These are phyloP conservation scores for Aspergillus felis DNA, from an alignment of 2,329 filamentous ascomycete species.

Conservation along the genomic window DNA sequence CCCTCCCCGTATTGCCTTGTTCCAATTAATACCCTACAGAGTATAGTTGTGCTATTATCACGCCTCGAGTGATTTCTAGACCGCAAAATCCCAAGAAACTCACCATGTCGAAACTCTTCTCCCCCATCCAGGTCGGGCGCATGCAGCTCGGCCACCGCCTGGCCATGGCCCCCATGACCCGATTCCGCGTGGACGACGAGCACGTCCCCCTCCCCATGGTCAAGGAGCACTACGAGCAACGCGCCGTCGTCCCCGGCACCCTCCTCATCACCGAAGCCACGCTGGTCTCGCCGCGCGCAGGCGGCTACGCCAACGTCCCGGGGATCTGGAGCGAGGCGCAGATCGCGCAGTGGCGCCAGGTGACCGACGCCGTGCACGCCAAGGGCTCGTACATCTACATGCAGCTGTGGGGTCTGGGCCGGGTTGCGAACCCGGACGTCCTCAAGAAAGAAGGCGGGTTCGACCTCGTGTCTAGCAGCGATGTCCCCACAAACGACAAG, in stretches of 20 bases:
- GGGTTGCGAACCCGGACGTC: constrained; percentile 44
- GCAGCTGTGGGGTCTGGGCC: constrained; percentile 61
- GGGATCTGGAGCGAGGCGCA: constrained; percentile 57
- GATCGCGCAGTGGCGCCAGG: constrained; percentile 56
- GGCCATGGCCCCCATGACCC: constrained; percentile 57
- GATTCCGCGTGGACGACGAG: constrained; percentile 48
- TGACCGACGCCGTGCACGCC: constrained; percentile 60
- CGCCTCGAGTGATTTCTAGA: not conserved
- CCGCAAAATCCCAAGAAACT: not conserved
- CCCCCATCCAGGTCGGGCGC: constrained; percentile 41
- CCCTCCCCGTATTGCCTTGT: not conserved
- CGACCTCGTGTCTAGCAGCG: constrained; percentile 22
- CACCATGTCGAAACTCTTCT: constrained; percentile 27
- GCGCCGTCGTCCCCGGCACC: constrained; percentile 51
- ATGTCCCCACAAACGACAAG: constrained; percentile 14
- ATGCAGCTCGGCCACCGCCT: constrained; percentile 45
- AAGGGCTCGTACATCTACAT: constrained; percentile 59
- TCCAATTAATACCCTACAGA: not conserved
- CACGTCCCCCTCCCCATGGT: constrained; percentile 45
- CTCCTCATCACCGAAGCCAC: constrained; percentile 59
- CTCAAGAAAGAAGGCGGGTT: constrained; percentile 12
- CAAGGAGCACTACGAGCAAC: constrained; percentile 53
- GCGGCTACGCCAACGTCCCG: constrained; percentile 51
- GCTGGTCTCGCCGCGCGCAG: constrained; percentile 46
- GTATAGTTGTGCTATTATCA: not conserved